A percentile compares a stretch with the other conserved stretches of the same genome.
These are phyloP conservation scores for Rhizophlyctis rosea DNA, from an alignment of 192 early-diverging fungal genomes.

Conservation along the genomic window DNA sequence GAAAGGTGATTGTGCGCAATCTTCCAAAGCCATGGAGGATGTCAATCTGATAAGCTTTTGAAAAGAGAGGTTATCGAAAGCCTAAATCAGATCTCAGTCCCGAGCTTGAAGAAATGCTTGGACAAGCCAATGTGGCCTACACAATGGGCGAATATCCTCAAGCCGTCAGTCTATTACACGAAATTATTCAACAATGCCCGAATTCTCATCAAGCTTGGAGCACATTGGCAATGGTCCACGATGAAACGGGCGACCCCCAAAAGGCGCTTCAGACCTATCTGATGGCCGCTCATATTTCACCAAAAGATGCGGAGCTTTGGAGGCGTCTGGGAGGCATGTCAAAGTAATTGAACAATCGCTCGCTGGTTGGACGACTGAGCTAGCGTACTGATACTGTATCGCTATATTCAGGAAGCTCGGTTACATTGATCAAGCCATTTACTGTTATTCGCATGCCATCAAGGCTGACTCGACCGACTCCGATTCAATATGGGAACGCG, in stretches of 20 bases:
- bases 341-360: too few species aligned
- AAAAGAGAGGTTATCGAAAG: too few species aligned
- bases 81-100: constrained; percentile 21
- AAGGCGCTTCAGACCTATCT: constrained; percentile 75
- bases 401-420: constrained; percentile 56
- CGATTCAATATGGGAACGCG: constrained; percentile 67
- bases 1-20: neutral
- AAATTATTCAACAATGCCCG: constrained; percentile 70
- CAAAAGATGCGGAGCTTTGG: constrained; percentile 74
- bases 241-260: constrained; percentile 72
- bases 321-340: constrained; percentile 74
- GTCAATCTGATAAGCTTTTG: too few species aligned
- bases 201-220: constrained; percentile 80
- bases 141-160: constrained; percentile 60
- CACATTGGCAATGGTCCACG: constrained; percentile 84
- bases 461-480: constrained; percentile 59
- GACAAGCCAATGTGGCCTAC: constrained; percentile 77
- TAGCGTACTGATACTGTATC: too few species aligned
- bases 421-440: constrained; percentile 74
- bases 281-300: constrained; percentile 86
- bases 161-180: constrained; percentile 74
- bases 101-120: constrained; percentile 62
- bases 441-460: constrained; percentile 73
- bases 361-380: too few species aligned
- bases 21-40: too few species aligned